Percentiles rank a stretch among this genome's conserved stretches.
Evolutionary conservation across 176 grass and related monocot genomes (phyloP).

Genomic region (Rhynchospora tenuis): DNA sequence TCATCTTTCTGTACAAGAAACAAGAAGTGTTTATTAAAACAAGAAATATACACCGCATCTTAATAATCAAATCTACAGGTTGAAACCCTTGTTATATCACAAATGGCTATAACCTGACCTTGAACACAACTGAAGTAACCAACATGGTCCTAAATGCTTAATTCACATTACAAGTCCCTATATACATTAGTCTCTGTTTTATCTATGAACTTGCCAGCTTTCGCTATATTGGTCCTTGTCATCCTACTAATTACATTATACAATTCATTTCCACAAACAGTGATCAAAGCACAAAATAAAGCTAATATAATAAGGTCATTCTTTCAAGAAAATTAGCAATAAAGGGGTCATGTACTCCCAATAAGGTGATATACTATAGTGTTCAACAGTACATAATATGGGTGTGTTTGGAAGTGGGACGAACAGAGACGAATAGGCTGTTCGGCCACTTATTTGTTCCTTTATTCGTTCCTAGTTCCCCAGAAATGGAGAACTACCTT

Average conservation of each 20-base stretch:
- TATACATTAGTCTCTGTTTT: background rate
- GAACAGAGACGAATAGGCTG: too few relatives aligned
- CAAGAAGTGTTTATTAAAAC: background rate
- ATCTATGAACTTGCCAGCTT: background rate
- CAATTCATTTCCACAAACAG: background rate
- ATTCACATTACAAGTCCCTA: slow-evolving; percentile 1
- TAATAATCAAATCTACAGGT: background rate
- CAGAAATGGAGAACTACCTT: too few relatives aligned
- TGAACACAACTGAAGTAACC: background rate
- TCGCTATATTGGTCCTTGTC: background rate
- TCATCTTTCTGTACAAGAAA: slow-evolving; percentile 65
- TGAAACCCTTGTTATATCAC: background rate
- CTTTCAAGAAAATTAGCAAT: background rate
- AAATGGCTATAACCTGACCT: background rate
- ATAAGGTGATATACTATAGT: background rate
- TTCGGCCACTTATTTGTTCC: too few relatives aligned
- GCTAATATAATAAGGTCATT: background rate
- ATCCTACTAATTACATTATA: background rate
- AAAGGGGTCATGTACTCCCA: background rate
- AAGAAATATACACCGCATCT: background rate
- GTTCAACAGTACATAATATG: background rate
- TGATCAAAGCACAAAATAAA: background rate
- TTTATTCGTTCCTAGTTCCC: too few relatives aligned
- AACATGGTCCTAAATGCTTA: background rate
- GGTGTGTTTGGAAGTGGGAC: too few relatives aligned